Conservation (phyloP, 257 asterid species). For the Petunia secreta region DNA sequence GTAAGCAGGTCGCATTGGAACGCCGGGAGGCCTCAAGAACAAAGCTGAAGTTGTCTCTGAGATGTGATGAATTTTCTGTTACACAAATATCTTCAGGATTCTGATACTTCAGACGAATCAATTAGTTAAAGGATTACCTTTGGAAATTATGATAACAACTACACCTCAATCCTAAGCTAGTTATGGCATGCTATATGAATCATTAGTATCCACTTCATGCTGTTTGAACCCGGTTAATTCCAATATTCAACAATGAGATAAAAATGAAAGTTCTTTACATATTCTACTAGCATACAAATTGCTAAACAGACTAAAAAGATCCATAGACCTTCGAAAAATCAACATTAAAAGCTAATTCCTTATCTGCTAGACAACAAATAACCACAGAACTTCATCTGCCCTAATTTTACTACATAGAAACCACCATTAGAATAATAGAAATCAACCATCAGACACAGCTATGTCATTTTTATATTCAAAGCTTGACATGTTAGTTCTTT, state of each 20-base stretch:
- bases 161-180: slow-evolving; percentile 18
- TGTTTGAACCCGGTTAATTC: not conserved
- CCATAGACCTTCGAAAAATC: not conserved
- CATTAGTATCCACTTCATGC: not conserved
- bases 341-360: not conserved
- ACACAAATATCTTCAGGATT: slow-evolving; percentile 56
- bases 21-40: slow-evolving; percentile 94
- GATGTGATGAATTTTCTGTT: slow-evolving; percentile 77
- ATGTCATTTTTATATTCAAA: not conserved
- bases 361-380: slow-evolving; percentile 13
- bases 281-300: not conserved
- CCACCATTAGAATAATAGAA: not conserved
- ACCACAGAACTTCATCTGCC: not conserved
- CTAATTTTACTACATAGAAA: not conserved
- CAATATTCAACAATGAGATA: not conserved
- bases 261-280: not conserved
- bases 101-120: slow-evolving; percentile 29
- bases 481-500: slow-evolving; percentile 4
- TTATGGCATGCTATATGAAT: not conserved
- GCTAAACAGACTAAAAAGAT: not conserved
- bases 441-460: not conserved
- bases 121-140: slow-evolving; percentile 13
- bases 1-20: slow-evolving; percentile 77
- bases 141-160: not conserved
- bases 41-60: slow-evolving; percentile 68